Evolutionary conservation across 169 alveolate species (phyloP).

Genomic region (Cryptosporidium andersoni): DNA sequence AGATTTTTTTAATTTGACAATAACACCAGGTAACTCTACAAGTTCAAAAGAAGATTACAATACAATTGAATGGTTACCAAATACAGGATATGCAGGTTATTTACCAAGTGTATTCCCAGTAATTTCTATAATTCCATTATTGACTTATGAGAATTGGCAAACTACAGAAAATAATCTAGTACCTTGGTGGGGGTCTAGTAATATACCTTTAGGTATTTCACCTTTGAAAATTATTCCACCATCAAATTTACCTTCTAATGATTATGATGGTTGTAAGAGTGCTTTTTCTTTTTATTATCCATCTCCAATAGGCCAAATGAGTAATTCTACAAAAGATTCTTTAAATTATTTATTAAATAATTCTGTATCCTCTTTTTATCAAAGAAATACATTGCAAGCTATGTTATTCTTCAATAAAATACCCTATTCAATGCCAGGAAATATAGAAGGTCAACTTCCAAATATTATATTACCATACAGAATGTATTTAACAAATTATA

Average conservation of each 20-base stretch:
- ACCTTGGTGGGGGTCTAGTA: conserved; percentile 67
- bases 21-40: conserved; percentile 57
- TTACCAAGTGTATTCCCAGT: conserved; percentile 46
- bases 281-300: conserved; percentile 58
- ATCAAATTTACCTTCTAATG: conserved; percentile 39
- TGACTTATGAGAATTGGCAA: conserved; percentile 49
- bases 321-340: conserved; percentile 3
- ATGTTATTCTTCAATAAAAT: conserved; percentile 52
- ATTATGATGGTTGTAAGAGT: conserved; percentile 17
- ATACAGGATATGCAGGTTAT: conserved; percentile 34
- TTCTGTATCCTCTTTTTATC: conserved; percentile 5
- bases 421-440: conserved; percentile 39
- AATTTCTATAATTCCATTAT: conserved; percentile 33
- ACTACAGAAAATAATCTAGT: conserved; percentile 41
- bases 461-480: conserved; percentile 29
- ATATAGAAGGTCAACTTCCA: conserved; percentile 9
- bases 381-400: conserved; percentile 47
- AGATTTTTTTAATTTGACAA: conserved; percentile 49
- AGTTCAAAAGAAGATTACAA: background rate
- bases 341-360: conserved; percentile 8
- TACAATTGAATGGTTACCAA: background rate
- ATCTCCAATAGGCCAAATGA: background rate
- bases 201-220: conserved; percentile 59
- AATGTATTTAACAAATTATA: conserved; percentile 53
- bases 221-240: conserved; percentile 56